Base-by-base conservation (phyloP, 345 rosid species). In the Rhodamnia argentea region DNA sequence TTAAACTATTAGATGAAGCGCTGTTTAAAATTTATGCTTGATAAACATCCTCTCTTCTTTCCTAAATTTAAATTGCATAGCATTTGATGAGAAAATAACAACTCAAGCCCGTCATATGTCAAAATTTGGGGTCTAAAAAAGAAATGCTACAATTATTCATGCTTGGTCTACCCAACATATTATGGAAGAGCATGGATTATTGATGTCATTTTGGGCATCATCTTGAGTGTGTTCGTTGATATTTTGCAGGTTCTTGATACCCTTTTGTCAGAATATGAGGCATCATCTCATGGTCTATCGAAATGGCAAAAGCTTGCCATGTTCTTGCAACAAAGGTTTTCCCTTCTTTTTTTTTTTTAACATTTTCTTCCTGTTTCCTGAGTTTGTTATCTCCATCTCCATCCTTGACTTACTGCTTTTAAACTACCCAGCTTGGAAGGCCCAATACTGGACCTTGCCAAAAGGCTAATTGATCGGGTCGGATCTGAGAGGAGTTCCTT, bases 281-380 rank as follows among this genome's bases (percentile, higher is more conserved):
- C 90, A 83, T 91, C 95, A 47, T 93, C 93, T 88, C 95, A 93
- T 91, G 99, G 99, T 84, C 99, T 98, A 3, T 94, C 93, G 50
- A 96, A 98, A 89, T 98, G 99, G 98, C 95, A 95, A 92, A 98
- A 96, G 91, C 90, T 96, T 88, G 96, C 94, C 7, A 89, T 84
- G 74, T 98, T 94, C 92, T 94, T 96, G 84, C 97, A 95, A 82
- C 98, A 94, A 90, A 96, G 99, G 99, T 96, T 82, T 55, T 83
- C 32, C 78, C 70, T 12, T 11, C 47, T 55, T n/a, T n/a, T n/a
- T 58, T 12, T 59, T 60, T 58, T 50, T 27, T 52, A 27, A 40
- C 82, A 15, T 76, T 58, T 53, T 44, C 51, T 59, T 24, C 24
- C 50, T 29, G 40, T 37, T 16, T 15, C 40, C 0, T 5, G 6